phyloP scores from a whole-genome alignment of 768 basidiomycete species.

The Termitomyces sp. region DNA sequence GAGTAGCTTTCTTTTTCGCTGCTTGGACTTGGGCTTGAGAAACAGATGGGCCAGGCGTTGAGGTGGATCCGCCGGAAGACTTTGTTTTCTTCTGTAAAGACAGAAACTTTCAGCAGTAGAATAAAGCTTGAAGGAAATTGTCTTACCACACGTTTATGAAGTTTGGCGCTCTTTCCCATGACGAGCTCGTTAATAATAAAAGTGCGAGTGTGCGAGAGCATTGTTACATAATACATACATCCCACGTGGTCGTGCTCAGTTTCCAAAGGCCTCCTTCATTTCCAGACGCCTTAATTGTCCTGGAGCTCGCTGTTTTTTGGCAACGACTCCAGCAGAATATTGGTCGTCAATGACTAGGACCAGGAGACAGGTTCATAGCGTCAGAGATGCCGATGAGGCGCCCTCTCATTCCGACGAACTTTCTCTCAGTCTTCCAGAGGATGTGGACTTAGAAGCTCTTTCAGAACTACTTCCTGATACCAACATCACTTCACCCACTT shows the following conservation, averaged over 20 bases:
- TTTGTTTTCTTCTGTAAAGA: slow-evolving; percentile 36
- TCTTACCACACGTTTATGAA: slow-evolving; percentile 58
- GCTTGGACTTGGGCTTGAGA: slow-evolving; percentile 33
- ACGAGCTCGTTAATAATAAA: neutral
- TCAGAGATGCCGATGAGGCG: slow-evolving; percentile 24
- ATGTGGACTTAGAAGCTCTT: slow-evolving; percentile 62
- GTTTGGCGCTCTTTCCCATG: slow-evolving; percentile 68
- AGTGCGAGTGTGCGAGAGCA: neutral
- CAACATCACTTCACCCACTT: slow-evolving; percentile 50
- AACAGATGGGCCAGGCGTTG: slow-evolving; percentile 12
- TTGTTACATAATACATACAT: slow-evolving; percentile 4
- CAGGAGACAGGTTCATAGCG: slow-evolving; percentile 59
- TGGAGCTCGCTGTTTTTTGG: slow-evolving; percentile 31
- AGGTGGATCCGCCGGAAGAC: slow-evolving; percentile 20
- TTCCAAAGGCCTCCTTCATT: neutral
- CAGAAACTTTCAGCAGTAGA: slow-evolving; percentile 7
- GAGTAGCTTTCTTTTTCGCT: slow-evolving; percentile 46
- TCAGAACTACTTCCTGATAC: slow-evolving; percentile 59
- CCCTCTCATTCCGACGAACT: slow-evolving; percentile 29
- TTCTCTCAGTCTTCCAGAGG: slow-evolving; percentile 51
- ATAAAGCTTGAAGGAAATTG: neutral
- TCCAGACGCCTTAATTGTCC: slow-evolving; percentile 8
- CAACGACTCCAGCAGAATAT: slow-evolving; percentile 27
- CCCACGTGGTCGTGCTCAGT: slow-evolving; percentile 13
- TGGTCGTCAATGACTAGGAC: slow-evolving; percentile 42